phyloP scores from a whole-genome alignment of 768 basidiomycete species.

The Inosperma sp. region DNA sequence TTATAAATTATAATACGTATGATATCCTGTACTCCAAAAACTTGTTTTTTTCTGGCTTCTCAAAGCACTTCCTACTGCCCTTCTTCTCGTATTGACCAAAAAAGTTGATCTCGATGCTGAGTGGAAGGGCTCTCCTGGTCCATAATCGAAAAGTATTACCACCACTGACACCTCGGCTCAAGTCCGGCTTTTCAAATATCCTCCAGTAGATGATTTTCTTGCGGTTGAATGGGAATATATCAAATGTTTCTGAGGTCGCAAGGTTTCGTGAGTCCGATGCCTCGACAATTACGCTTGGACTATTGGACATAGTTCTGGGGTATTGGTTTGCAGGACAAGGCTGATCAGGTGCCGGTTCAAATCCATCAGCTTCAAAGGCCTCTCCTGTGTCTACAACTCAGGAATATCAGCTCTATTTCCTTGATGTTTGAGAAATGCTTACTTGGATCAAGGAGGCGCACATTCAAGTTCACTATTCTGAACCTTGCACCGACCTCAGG shows the following conservation, averaged over 20 bases:
- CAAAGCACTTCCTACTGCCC: neutral
- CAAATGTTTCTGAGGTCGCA: neutral
- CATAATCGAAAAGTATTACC: neutral
- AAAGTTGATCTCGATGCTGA: neutral
- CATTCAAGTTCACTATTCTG: neutral
- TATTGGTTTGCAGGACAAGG: no score
- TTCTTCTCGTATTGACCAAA: neutral
- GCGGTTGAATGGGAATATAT: neutral
- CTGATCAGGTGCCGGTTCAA: constrained; percentile 1
- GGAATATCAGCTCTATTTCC: constrained; percentile 1
- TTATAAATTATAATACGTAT: no score
- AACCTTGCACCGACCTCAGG: neutral
- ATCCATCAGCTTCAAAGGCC: neutral
- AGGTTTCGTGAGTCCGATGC: neutral
- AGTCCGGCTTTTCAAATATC: neutral
- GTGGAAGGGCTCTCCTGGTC: constrained; percentile 1
- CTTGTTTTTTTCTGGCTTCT: neutral
- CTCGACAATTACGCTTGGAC: neutral
- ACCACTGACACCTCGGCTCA: neutral
- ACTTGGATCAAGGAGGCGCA: neutral
- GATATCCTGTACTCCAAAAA: neutral
- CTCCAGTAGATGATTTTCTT: neutral
- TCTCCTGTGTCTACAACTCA: neutral
- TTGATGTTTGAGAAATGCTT: neutral
- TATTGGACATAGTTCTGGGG: neutral